Evolutionary conservation across 2,329 filamentous ascomycete species (phyloP).

Genomic region (Orbilia brochopaga): DNA sequence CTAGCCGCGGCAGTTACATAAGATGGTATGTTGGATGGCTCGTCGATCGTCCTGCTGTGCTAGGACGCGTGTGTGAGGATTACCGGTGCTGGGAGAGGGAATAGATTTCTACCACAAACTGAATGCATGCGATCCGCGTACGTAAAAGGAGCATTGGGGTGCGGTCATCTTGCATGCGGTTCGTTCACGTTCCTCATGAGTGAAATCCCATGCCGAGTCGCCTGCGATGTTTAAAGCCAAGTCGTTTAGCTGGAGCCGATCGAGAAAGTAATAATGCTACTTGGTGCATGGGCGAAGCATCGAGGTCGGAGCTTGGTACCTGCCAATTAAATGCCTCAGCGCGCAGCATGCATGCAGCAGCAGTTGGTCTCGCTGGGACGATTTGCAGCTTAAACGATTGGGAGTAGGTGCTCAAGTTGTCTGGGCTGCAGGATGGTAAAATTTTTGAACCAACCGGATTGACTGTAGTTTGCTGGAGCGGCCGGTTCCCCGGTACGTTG

Average conservation of each 20-base stretch:
- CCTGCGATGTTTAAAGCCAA: background rate
- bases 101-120: no score
- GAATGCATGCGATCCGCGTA: slow-evolving; percentile 15
- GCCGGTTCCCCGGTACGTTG: background rate
- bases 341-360: slow-evolving; percentile 29
- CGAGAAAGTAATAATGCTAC: background rate
- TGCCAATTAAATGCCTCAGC: slow-evolving; percentile 51
- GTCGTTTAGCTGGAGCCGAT: background rate
- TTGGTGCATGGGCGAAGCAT: background rate
- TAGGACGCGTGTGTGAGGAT: no score
- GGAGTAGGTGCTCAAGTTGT: background rate
- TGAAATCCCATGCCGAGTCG: background rate
- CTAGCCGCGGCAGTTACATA: background rate
- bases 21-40: background rate
- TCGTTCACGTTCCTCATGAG: background rate
- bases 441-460: background rate
- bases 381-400: slow-evolving; percentile 13
- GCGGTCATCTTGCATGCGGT: slow-evolving; percentile 48
- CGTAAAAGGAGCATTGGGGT: slow-evolving; percentile 19
- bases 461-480: background rate
- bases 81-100: no score
- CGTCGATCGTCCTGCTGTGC: slow-evolving; percentile 10
- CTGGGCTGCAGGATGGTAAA: slow-evolving; percentile 3
- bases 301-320: background rate
- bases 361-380: slow-evolving; percentile 43